Base-by-base conservation (phyloP, 805 yeast species). In the Kuraishia cidri region DNA sequence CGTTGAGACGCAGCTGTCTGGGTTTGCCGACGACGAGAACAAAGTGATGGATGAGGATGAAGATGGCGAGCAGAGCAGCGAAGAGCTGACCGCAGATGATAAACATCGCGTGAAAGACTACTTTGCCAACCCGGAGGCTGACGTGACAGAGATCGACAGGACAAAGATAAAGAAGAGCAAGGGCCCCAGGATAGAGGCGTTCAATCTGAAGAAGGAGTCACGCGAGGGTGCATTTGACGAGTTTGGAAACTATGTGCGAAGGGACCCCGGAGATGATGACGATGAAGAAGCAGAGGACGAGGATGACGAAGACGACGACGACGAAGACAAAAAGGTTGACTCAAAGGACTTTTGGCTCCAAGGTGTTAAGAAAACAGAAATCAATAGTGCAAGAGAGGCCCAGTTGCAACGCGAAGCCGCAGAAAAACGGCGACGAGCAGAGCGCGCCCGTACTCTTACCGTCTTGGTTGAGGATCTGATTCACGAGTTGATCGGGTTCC, bases 181-280 rank as follows among this genome's bases (percentile, higher is more conserved):
- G 18, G 57, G 47, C 18, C 61, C 77, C 1, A 66, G 68, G 38
- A 37, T 82, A 3, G 88, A 81, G 37, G 70, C 82, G 0, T 82
- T 82, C 52, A 67, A 72, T 47, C 50, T 82, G 28, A 52, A 64
- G 16, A 60, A 69, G 13, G 90, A 82, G 43, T 51, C 60, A 27
- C 66, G 66, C 34, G 73, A 69, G 29, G 90, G 87, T 2, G 50
- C 50, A 3, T 75, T 77, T 45, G 86, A 79, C 42, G 62, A 55
- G 24, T 70, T 68, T 25, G 85, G 86, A 1, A 77, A 75, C 42
- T 79, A 60, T 42, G 55, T 74, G 13, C 55, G 66, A 17, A 52
- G 55, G 11, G 64, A 61, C 3, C 57, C 58, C 3, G 63, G 48
- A 5, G 49, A 49, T 9, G 42, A 21, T 12, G 30, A 28, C 8